Conservation (phyloP, 2,329 filamentous ascomycete genomes). For the Chalaropsis ovoidea region DNA sequence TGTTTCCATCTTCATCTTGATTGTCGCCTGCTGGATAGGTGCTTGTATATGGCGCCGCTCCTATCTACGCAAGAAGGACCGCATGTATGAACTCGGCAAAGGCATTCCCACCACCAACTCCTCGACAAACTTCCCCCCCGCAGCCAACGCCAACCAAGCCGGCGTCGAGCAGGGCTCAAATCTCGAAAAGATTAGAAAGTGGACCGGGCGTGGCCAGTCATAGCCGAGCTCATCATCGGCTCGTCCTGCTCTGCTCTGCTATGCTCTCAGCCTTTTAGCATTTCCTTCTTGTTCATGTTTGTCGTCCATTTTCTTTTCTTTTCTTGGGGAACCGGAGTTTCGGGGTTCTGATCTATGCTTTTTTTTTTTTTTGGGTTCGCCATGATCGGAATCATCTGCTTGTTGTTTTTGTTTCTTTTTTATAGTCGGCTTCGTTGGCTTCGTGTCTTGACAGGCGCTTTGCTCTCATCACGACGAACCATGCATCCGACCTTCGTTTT, state of each 20-base stretch:
- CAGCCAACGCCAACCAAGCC: not conserved
- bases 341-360: conserved; percentile 15
- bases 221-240: conserved; percentile 28
- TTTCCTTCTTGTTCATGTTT: conserved; percentile 2
- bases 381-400: conserved; percentile 13
- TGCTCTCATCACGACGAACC: not conserved
- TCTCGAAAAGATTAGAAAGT: conserved; percentile 39
- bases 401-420: conserved; percentile 10
- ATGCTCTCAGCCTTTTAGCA: not conserved
- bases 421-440: not conserved
- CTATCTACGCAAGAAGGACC: conserved; percentile 60
- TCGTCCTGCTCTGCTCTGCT: no score
- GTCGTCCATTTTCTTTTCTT: conserved; percentile 8
- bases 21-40: conserved; percentile 55
- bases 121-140: conserved; percentile 27
- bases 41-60: conserved; percentile 63
- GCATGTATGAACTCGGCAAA: conserved; percentile 42
- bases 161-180: not conserved
- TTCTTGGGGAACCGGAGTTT: conserved; percentile 15
- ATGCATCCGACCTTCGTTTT: not conserved
- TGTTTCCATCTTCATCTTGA: conserved; percentile 60
- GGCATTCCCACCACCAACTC: conserved; percentile 30
- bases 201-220: conserved; percentile 38
- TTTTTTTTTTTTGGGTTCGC: conserved; percentile 18
- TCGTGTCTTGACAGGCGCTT: not conserved